phyloP scores from a whole-genome alignment of 1,284 basidiomycete species.

The Ganoderma sinense region DNA sequence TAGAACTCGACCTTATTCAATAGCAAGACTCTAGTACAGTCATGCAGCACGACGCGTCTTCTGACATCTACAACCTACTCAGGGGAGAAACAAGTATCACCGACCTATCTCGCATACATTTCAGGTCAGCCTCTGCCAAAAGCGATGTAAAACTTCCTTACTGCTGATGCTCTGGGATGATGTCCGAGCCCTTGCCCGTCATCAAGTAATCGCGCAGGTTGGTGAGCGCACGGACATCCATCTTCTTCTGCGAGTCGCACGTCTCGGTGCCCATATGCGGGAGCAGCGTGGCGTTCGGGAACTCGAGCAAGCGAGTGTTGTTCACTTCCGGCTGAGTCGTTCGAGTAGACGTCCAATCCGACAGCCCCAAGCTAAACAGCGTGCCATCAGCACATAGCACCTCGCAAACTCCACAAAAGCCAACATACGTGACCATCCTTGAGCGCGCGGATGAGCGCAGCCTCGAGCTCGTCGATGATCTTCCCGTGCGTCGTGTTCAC shows the following conservation, averaged over 20 bases:
- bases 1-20: neutral
- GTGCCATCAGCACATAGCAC: neutral
- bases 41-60: neutral
- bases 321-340: constrained; percentile 84
- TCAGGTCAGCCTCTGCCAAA: neutral
- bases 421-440: constrained; percentile 81
- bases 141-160: neutral
- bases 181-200: constrained; percentile 67
- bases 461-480: constrained; percentile 78
- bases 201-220: constrained; percentile 76
- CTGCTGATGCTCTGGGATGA: constrained; percentile 66
- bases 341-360: constrained; percentile 90
- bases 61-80: neutral
- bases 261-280: constrained; percentile 94
- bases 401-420: neutral
- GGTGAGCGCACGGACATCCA: constrained; percentile 81
- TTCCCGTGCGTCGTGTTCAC: constrained; percentile 93
- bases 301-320: constrained; percentile 80
- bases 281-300: constrained; percentile 85
- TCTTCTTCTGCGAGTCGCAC: constrained; percentile 80
- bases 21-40: neutral
- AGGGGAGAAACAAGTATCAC: neutral
- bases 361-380: constrained; percentile 73
- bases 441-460: constrained; percentile 84
- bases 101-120: neutral